phyloP scores from a whole-genome alignment of 345 rosid genomes.

The Hevea brasiliensis region DNA sequence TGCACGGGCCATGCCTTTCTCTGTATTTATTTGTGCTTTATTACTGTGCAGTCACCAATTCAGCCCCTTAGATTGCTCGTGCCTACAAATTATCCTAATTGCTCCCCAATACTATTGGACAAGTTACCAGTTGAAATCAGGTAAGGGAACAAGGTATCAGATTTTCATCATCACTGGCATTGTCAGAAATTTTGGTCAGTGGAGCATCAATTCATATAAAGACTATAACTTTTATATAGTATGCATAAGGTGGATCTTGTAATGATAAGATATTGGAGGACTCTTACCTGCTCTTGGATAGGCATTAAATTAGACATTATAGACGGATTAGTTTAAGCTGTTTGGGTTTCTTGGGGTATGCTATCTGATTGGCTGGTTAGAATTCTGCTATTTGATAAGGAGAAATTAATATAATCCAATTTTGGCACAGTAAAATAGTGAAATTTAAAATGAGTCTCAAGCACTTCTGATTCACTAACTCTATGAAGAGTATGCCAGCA shows the following conservation, averaged over 20 bases:
- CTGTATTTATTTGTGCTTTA: constrained; percentile 7
- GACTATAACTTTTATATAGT: too few relatives aligned
- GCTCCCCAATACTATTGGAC: constrained; percentile 43
- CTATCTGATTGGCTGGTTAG: too few relatives aligned
- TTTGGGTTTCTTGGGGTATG: too few relatives aligned
- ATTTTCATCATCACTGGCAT: too few relatives aligned
- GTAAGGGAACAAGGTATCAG: constrained; percentile 20
- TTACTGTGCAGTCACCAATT: constrained; percentile 38
- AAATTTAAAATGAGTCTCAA: background rate
- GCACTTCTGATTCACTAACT: too few relatives aligned
- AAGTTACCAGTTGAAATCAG: constrained; percentile 30
- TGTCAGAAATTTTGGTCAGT: too few relatives aligned
- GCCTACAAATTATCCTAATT: constrained; percentile 44
- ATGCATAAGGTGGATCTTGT: background rate
- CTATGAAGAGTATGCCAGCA: background rate
- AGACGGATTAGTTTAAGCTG: too few relatives aligned
- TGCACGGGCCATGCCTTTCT: background rate
- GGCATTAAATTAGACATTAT: background rate
- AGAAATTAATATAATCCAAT: too few relatives aligned
- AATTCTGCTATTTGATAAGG: too few relatives aligned
- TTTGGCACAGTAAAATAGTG: too few relatives aligned
- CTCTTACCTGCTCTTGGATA: background rate
- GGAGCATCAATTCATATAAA: too few relatives aligned
- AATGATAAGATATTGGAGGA: background rate
- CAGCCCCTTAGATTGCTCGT: constrained; percentile 43